A percentile compares a stretch with the other conserved stretches of the same genome.
phyloP scores from a whole-genome alignment of 768 basidiomycete genomes.

The Chalciporus piperatus region DNA sequence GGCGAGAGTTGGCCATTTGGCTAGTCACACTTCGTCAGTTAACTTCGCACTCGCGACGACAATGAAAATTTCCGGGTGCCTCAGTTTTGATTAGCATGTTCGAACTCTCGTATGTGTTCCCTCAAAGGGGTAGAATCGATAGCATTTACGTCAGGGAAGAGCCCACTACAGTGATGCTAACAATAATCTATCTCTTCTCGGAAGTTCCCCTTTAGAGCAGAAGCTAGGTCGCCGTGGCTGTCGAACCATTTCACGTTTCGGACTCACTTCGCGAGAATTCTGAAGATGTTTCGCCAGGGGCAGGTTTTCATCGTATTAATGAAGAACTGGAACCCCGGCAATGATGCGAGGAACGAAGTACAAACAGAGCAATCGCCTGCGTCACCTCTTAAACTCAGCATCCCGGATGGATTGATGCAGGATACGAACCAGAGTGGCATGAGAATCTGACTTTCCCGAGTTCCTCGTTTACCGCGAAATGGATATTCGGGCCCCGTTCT shows the following conservation, averaged over 20 bases:
- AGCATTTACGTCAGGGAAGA: constrained; percentile 15
- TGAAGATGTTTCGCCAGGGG: constrained; percentile 11
- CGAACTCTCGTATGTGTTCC: neutral
- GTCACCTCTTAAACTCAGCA: constrained; percentile 6
- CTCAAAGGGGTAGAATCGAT: neutral
- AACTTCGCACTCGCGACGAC: neutral
- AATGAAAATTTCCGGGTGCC: neutral
- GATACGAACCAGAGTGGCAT: constrained; percentile 1
- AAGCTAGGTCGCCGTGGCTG: constrained; percentile 12
- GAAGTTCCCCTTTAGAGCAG: constrained; percentile 8
- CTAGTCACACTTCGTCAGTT: neutral
- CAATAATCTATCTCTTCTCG: neutral
- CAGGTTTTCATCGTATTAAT: constrained; percentile 27
- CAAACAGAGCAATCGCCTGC: neutral
- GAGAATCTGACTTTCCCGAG: constrained; percentile 5
- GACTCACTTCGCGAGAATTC: constrained; percentile 8
- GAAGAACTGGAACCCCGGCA: constrained; percentile 23
- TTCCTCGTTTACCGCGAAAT: constrained; percentile 18
- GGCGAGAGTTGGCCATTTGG: neutral
- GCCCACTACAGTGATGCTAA: too few relatives aligned
- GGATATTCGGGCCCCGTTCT: constrained; percentile 9
- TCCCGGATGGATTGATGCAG: constrained; percentile 17
- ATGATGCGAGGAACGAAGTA: neutral
- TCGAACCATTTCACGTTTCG: constrained; percentile 6
- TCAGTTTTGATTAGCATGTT: neutral